These are phyloP conservation scores for Podospora sp. DNA, from an alignment of 495 filamentous ascomycete species.

Conservation along the genomic window DNA sequence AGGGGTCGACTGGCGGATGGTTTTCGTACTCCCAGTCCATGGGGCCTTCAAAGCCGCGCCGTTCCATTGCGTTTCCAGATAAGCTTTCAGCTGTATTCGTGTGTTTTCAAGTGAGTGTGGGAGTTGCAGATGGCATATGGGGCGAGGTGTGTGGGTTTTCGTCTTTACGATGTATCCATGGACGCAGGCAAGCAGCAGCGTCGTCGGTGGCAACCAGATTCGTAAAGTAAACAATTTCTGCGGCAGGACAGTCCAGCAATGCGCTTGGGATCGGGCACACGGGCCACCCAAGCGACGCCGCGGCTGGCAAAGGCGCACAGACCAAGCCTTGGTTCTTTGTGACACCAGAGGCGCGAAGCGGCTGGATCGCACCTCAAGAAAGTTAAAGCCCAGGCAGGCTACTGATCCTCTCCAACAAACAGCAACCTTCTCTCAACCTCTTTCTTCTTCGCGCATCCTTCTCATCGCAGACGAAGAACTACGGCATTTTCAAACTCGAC, in stretches of 20 bases:
- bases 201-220: constrained; percentile 35
- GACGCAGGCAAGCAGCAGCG: constrained; percentile 10
- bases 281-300: constrained; percentile 1
- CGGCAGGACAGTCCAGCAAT: background rate
- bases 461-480: too few species aligned
- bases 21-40: constrained; percentile 57
- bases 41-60: constrained; percentile 47
- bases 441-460: background rate
- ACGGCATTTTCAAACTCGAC: background rate
- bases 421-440: background rate
- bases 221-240: constrained; percentile 32
- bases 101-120: background rate
- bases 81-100: background rate
- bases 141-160: background rate
- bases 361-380: background rate
- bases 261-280: constrained; percentile 6
- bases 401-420: background rate
- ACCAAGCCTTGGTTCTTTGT: constrained; percentile 11
- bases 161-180: background rate
- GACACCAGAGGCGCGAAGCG: constrained; percentile 3
- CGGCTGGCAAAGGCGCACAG: background rate
- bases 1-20: constrained; percentile 46
- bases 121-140: background rate
- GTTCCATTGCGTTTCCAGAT: constrained; percentile 37
- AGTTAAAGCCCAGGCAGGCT: background rate